Evolutionary conservation across 2,329 filamentous ascomycete genomes (phyloP), one percentile per base, ranked within the genome.

Genomic region (Aspergillus chevalieri): DNA sequence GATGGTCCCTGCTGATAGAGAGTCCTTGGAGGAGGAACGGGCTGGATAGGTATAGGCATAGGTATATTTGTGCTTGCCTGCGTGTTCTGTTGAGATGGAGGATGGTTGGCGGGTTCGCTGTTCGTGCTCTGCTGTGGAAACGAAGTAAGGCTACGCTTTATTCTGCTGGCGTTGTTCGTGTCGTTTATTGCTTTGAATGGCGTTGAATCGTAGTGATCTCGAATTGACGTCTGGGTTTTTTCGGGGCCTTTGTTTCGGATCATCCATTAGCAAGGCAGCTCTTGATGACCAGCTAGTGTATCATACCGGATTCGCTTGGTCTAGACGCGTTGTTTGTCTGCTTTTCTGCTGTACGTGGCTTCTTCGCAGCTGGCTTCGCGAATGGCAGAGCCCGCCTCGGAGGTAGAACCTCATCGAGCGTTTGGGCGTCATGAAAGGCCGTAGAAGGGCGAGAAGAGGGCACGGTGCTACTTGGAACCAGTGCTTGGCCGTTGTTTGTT

Each of bases 321-420:
- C 26, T 30, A 4, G 26, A 7, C 2, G 10, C 26, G 7, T 21
- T 41, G 17, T 6, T 21, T 21, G 8, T 21, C 19, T 41, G 38
- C 17, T 21, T 41, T 15, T 10, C 19, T 19, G 38, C 26, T 28
- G 43, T 50, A 10, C 34, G 51, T 2, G 55, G 9, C 44, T 52
- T 58, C 46, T 63, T 64, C 24, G 53, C 34, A 14, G 47, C 55
- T 17, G 60, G 58, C 48, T 62, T 69, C 22, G 60, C 47, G 48
- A 74, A 75, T 2, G 73, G 73, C 0, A 75, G 62, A 14, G 68
- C 60, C 52, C 73, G 55, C 51, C 65, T 72, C 17, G 73, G 73
- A 14, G 73, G 73, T n/a, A 74, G 59, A 46, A 65, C 57, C 43
- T 67, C 54, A 28, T 64, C 62, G 4, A 71, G 56, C n/a, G 58